Conservation (phyloP, 257 asterid species). For the Solanum megistacrolobum region DNA sequence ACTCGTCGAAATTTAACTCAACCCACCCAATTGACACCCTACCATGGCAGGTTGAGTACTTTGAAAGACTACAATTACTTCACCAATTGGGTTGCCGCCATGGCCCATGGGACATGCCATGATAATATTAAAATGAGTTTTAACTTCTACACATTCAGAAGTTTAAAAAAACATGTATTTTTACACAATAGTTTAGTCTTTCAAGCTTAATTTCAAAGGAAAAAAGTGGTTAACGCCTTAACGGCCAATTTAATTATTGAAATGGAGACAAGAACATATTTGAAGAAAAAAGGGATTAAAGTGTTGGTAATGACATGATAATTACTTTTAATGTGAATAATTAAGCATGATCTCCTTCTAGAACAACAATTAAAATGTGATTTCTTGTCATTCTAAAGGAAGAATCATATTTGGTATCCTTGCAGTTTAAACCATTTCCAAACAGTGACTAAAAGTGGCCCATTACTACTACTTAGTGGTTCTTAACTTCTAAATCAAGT, state of each 20-base stretch:
- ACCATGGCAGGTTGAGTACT: constrained; percentile 13
- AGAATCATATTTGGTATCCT: not conserved
- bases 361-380: not conserved
- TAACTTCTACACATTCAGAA: not conserved
- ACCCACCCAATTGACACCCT: too few species aligned
- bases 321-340: not conserved
- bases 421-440: not conserved
- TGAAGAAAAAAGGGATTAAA: not conserved
- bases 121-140: not conserved
- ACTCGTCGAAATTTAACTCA: too few species aligned
- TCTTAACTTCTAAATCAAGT: constrained; percentile 12
- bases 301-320: not conserved
- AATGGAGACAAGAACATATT: not conserved
- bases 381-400: not conserved
- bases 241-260: not conserved
- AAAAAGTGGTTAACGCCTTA: not conserved
- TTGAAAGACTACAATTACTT: constrained; percentile 5
- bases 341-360: not conserved
- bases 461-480: not conserved
- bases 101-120: constrained; percentile 19
- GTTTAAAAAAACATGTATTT: not conserved
- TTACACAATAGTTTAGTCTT: not conserved
- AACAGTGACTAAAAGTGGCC: not conserved
- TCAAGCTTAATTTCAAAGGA: not conserved
- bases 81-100: constrained; percentile 2